Base-by-base conservation (phyloP, 768 basidiomycete genomes). In the Amanita pseudoporphyria region DNA sequence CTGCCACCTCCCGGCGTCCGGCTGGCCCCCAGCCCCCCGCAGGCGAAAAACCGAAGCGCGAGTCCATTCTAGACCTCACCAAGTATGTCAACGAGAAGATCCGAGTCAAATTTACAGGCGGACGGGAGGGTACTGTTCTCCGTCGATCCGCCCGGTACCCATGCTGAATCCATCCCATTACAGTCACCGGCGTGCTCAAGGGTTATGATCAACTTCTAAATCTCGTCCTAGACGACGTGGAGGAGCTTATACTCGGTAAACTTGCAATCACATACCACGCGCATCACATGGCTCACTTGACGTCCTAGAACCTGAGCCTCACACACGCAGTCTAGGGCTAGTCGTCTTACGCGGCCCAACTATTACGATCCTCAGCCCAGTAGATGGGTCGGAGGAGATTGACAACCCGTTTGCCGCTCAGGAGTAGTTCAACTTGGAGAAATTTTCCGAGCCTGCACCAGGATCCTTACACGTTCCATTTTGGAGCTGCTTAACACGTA, bases 41-140 rank as follows among this genome's bases (percentile, higher is more conserved):
- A 31, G 75, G 73, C 71, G 78, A 91, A 57, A 90, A 87, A 62
- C 88, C 87, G 38, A 88, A 87, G 64, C 79, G 89, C 37, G 95
- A 98, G 66, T 89, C 91, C 24, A 97, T 98, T 66, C 80, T 98
- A 28, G 93, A 97, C 65, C 81, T 98, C 28, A 81, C 87, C 43
- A 94, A 95, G 65, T 98, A 96, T 59, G 86, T 87, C 46, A 88
- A 95, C 65, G 83, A 93, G 65, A 78, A 81, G 54, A 89, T 99
- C 62, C 71, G 91, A 49, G 93, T 98, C 60, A 97, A 96, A 67
- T 98, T 99, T 62, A 91, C 91, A n/a, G 96, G 96, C 38, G 95
- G 95, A 33, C 72, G 96, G 35, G 93, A 99, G 78, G 93, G 94
- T 89, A 53, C 33, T 49, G 47, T 30, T 31, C 18, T 44, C 41